phyloP scores from a whole-genome alignment of 1,284 basidiomycete species.

The Apiotrichum montevideense region DNA sequence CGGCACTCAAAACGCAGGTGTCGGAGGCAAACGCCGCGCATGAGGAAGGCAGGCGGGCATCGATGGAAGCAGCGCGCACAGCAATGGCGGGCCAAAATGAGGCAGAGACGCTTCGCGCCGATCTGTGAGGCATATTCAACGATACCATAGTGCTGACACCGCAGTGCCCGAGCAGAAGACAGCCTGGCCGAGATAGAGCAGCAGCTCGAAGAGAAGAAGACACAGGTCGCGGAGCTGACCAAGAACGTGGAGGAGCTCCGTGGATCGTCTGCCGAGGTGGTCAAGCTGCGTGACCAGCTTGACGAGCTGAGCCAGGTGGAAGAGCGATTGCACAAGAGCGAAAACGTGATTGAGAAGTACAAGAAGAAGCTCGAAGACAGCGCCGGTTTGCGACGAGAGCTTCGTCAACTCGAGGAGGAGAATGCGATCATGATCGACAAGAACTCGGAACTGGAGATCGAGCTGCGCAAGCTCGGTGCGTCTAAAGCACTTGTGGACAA shows the following conservation, averaged over 20 bases:
- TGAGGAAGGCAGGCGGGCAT: slow-evolving; percentile 9
- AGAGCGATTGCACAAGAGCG: slow-evolving; percentile 84
- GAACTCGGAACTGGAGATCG: slow-evolving; percentile 83
- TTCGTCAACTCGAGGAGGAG: slow-evolving; percentile 83
- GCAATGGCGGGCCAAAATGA: slow-evolving; percentile 47
- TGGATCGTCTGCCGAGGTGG: slow-evolving; percentile 65
- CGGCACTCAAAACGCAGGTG: slow-evolving; percentile 28
- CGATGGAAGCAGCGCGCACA: slow-evolving; percentile 4
- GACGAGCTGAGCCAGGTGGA: slow-evolving; percentile 92
- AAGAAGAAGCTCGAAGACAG: slow-evolving; percentile 96
- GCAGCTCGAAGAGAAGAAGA: slow-evolving; percentile 69
- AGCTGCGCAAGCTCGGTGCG: slow-evolving; percentile 75
- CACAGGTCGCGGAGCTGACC: slow-evolving; percentile 63
- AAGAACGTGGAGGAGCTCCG: slow-evolving; percentile 75
- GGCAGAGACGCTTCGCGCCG: slow-evolving; percentile 67
- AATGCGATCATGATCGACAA: slow-evolving; percentile 86
- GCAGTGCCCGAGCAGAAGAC: slow-evolving; percentile 64
- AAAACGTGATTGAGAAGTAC: slow-evolving; percentile 98
- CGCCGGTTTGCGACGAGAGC: slow-evolving; percentile 74
- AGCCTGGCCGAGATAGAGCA: slow-evolving; percentile 71
- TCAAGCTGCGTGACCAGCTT: slow-evolving; percentile 79
- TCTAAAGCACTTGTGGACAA: slow-evolving; percentile 81
- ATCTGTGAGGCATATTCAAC: slow-evolving; percentile 53
- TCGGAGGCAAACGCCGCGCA: slow-evolving; percentile 9
- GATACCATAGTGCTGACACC: neutral